These are phyloP conservation scores for Cymbopogon citratus DNA, from an alignment of 176 grass and related monocot species.

Conservation along the genomic window DNA sequence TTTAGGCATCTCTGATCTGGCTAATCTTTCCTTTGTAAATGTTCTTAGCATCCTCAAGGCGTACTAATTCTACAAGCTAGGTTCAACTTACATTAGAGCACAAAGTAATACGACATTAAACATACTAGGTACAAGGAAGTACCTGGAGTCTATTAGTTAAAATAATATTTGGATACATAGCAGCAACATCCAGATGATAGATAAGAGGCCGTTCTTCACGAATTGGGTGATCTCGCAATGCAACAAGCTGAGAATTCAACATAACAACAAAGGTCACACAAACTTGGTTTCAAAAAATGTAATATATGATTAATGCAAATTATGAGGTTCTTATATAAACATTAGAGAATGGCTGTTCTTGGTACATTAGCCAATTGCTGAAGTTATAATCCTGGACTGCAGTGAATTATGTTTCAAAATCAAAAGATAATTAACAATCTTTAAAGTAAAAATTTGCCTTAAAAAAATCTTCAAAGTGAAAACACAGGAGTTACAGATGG, in stretches of 20 bases:
- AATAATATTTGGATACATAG: conserved; percentile 99
- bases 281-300: conserved; percentile 20
- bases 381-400: neutral
- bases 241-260: conserved; percentile 64
- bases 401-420: neutral
- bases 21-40: neutral
- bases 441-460: neutral
- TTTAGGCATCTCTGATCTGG: neutral
- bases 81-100: neutral
- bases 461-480: neutral
- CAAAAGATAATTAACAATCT: conserved; percentile 9
- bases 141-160: conserved; percentile 99
- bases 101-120: conserved; percentile 2
- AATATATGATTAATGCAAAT: neutral
- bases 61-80: neutral
- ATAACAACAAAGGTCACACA: conserved; percentile 27
- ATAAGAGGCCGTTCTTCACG: conserved; percentile 88
- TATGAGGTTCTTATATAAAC: neutral
- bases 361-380: conserved; percentile 19
- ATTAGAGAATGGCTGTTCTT: conserved; percentile 5
- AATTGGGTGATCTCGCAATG: conserved; percentile 79
- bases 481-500: neutral
- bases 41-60: neutral
- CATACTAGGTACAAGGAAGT: conserved; percentile 12
- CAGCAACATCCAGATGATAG: conserved; percentile 99